A percentile compares a stretch with the other conserved stretches of the same genome.
These are phyloP conservation scores for Gnomoniopsis smithogilvyi DNA, from an alignment of 2,329 filamentous ascomycete species.

Conservation along the genomic window DNA sequence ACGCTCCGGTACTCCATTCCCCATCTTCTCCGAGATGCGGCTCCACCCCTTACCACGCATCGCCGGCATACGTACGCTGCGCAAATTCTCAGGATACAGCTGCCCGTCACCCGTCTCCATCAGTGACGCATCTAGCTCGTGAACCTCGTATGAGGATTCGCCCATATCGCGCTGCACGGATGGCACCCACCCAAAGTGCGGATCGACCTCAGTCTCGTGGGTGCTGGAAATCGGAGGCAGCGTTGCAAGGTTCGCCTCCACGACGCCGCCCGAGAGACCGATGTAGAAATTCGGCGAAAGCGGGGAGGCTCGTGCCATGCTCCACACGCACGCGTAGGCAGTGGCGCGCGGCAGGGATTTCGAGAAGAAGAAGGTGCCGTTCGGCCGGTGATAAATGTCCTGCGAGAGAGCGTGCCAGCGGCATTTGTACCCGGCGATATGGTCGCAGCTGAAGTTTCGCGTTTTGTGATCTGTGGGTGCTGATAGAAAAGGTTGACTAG, in stretches of 20 bases:
- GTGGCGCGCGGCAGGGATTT: conserved; percentile 22
- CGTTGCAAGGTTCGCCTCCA: conserved; percentile 37
- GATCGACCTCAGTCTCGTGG: conserved; percentile 4
- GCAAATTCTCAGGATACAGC: conserved; percentile 16
- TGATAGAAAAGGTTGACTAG: conserved; percentile 28
- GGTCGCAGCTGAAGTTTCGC: conserved; percentile 31
- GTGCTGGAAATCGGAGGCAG: not conserved
- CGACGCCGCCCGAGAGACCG: conserved; percentile 44
- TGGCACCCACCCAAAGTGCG: conserved; percentile 14
- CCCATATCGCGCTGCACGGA: conserved; percentile 1
- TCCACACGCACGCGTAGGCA: conserved; percentile 35
- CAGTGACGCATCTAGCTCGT: conserved; percentile 18
- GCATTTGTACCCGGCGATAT: conserved; percentile 32
- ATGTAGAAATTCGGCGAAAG: conserved; percentile 46
- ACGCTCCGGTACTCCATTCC: not conserved
- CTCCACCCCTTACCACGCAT: conserved; percentile 18
- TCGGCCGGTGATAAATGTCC: conserved; percentile 44
- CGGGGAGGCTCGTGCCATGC: conserved; percentile 45
- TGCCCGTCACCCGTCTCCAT: conserved; percentile 29
- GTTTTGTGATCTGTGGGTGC: not conserved
- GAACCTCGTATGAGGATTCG: conserved; percentile 19
- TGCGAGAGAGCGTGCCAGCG: conserved; percentile 46
- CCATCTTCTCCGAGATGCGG: not conserved
- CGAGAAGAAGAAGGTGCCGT: conserved; percentile 45
- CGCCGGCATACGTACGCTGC: conserved; percentile 19